phyloP scores from a whole-genome alignment of 1,284 basidiomycete species.

The Pulveroboletus sp. region DNA sequence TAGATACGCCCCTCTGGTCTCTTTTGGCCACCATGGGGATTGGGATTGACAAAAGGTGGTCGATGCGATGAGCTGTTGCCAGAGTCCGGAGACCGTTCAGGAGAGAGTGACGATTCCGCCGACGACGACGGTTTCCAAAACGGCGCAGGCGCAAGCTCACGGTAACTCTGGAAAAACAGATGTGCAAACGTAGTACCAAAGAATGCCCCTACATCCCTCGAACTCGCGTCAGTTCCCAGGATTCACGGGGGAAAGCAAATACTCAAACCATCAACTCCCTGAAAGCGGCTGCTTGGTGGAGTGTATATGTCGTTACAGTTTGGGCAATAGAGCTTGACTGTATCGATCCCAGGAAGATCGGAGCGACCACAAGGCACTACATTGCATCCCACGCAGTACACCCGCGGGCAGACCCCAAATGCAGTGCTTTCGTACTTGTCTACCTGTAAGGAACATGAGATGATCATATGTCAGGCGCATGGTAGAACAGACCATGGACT shows the following conservation, averaged over 20 bases:
- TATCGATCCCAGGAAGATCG: conserved; percentile 96
- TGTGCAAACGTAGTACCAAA: conserved; percentile 99
- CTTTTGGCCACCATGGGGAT: conserved; percentile 85
- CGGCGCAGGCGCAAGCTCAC: conserved; percentile 83
- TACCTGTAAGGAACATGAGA: conserved; percentile 51
- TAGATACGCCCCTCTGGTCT: conserved; percentile 85
- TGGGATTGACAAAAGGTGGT: conserved; percentile 72
- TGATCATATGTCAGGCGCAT: conserved; percentile 13
- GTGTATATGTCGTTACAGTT: conserved; percentile 98
- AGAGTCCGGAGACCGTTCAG: conserved; percentile 43
- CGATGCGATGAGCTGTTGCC: conserved; percentile 45
- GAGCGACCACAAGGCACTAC: conserved; percentile 95
- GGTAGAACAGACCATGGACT: conserved; percentile 78
- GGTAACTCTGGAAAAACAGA: conserved; percentile 96
- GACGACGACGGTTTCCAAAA: conserved; percentile 69
- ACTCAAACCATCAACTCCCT: conserved; percentile 87
- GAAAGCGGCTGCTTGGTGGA: conserved; percentile 93
- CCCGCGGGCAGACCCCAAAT: conserved; percentile 94
- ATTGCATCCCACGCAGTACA: conserved; percentile 87
- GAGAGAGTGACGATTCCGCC: conserved; percentile 50
- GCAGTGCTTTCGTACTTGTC: conserved; percentile 94
- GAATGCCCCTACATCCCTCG: conserved; percentile 75
- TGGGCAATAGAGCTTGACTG: conserved; percentile 97
- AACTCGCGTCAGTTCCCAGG: conserved; percentile 16
- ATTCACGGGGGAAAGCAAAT: conserved; percentile 1